A percentile compares a stretch with the other conserved stretches of the same genome.
Evolutionary conservation across 2,329 filamentous ascomycete genomes (phyloP).

Genomic region (Madurella mycetomatis): DNA sequence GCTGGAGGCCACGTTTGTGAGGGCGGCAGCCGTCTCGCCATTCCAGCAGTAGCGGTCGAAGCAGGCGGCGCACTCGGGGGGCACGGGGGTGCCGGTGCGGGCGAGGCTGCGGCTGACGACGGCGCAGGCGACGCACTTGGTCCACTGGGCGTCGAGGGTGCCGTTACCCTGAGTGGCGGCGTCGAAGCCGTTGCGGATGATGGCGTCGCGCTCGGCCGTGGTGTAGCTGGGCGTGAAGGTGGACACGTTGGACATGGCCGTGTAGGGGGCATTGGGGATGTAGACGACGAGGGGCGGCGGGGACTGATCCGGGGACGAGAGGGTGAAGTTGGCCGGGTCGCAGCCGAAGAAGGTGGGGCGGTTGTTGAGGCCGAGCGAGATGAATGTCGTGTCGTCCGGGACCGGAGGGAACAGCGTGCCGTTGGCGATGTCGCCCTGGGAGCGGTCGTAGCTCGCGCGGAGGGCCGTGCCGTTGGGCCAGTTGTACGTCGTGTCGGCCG

Average conservation of each 20-base stretch:
- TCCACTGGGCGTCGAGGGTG: conserved; percentile 70
- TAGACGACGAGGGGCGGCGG: conserved; percentile 49
- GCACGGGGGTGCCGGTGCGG: conserved; percentile 64
- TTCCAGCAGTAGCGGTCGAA: conserved; percentile 90
- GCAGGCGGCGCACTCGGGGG: conserved; percentile 68
- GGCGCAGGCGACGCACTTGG: conserved; percentile 81
- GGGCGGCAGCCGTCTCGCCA: conserved; percentile 51
- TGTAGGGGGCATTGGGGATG: conserved; percentile 80
- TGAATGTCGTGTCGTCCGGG: conserved; percentile 51
- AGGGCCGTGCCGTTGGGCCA: conserved; percentile 61
- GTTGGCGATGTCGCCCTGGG: conserved; percentile 44
- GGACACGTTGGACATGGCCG: conserved; percentile 69
- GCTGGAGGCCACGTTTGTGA: conserved; percentile 13
- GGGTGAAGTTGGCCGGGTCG: conserved; percentile 35
- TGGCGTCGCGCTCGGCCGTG: conserved; percentile 63
- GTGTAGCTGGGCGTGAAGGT: conserved; percentile 69
- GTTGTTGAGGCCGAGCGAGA: conserved; percentile 55
- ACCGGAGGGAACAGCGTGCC: conserved; percentile 56
- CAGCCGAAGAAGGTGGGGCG: conserved; percentile 62
- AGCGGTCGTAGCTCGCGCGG: conserved; percentile 53
- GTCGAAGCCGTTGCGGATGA: conserved; percentile 84
- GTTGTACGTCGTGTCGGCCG: conserved; percentile 52
- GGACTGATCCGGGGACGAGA: conserved; percentile 9
- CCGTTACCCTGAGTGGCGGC: conserved; percentile 78
- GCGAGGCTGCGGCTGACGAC: conserved; percentile 72